Conservation (phyloP, 768 basidiomycete species). For the Lactarius sanguifluus region DNA sequence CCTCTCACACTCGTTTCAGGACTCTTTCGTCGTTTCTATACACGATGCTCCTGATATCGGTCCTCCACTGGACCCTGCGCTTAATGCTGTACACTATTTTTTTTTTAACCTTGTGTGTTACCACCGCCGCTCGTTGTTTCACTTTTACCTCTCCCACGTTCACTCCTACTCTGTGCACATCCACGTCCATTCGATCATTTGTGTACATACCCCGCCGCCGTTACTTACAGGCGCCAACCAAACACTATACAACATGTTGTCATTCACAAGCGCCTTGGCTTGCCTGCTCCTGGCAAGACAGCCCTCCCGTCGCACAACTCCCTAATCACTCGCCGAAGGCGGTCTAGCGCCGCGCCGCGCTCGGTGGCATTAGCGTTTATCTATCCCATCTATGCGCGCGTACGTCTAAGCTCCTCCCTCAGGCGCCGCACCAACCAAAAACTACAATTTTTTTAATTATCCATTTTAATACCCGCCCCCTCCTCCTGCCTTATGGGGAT, state of each 20-base stretch:
- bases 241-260: not conserved
- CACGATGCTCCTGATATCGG: not conserved
- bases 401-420: not conserved
- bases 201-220: not conserved
- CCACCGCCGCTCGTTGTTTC: not conserved
- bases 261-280: not conserved
- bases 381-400: not conserved
- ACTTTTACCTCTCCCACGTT: not conserved
- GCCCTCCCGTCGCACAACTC: not conserved
- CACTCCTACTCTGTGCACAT: not conserved
- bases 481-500: not conserved
- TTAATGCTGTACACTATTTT: conserved; percentile 11
- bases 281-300: not conserved
- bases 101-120: not conserved
- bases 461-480: not conserved
- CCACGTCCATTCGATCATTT: not conserved
- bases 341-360: not conserved
- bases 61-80: not conserved
- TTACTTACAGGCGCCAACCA: not conserved
- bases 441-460: not conserved
- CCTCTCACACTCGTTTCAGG: not conserved
- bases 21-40: not conserved
- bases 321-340: not conserved
- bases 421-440: not conserved
- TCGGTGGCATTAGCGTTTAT: not conserved